Evolutionary conservation across 2,329 filamentous ascomycete genomes (phyloP).

Genomic region (Nigrospora osmanthi): DNA sequence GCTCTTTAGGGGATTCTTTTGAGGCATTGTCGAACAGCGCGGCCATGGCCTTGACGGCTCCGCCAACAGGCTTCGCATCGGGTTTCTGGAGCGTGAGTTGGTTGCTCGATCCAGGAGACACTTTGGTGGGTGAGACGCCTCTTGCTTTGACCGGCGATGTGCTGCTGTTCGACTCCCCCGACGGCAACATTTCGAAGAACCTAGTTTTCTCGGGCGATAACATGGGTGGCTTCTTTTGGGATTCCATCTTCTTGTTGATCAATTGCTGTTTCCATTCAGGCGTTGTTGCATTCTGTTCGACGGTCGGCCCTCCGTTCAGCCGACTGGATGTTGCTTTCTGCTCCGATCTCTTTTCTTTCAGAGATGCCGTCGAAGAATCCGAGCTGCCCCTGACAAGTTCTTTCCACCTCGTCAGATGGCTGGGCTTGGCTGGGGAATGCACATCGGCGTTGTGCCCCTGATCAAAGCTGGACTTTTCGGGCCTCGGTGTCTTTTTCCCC

Average conservation of each 20-base stretch:
- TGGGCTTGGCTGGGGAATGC: not conserved
- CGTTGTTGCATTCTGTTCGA: slow-evolving; percentile 3
- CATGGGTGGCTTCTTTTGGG: slow-evolving; percentile 5
- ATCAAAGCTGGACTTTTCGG: not conserved
- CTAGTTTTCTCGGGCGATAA: slow-evolving; percentile 8
- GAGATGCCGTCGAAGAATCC: slow-evolving; percentile 11
- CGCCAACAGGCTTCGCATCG: slow-evolving; percentile 17
- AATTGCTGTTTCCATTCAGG: slow-evolving; percentile 12
- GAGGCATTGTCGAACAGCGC: slow-evolving; percentile 39
- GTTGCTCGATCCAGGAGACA: not conserved
- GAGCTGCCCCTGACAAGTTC: slow-evolving; percentile 14
- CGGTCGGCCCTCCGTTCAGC: too few species aligned
- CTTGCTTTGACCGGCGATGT: slow-evolving; percentile 2
- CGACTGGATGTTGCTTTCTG: not conserved
- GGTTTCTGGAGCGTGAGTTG: slow-evolving; percentile 11
- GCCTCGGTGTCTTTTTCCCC: not conserved
- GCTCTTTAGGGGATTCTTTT: slow-evolving; percentile 13
- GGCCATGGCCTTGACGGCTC: slow-evolving; percentile 40
- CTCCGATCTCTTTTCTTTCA: slow-evolving; percentile 12
- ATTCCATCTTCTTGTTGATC: slow-evolving; percentile 4
- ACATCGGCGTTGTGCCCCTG: not conserved
- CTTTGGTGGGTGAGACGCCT: slow-evolving; percentile 3
- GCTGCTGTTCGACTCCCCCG: not conserved
- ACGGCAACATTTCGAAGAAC: slow-evolving; percentile 7
- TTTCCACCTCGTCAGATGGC: slow-evolving; percentile 11